These are phyloP conservation scores for Peronosclerospora sorghi DNA, from an alignment of 352 stramenopile species.

Conservation along the genomic window DNA sequence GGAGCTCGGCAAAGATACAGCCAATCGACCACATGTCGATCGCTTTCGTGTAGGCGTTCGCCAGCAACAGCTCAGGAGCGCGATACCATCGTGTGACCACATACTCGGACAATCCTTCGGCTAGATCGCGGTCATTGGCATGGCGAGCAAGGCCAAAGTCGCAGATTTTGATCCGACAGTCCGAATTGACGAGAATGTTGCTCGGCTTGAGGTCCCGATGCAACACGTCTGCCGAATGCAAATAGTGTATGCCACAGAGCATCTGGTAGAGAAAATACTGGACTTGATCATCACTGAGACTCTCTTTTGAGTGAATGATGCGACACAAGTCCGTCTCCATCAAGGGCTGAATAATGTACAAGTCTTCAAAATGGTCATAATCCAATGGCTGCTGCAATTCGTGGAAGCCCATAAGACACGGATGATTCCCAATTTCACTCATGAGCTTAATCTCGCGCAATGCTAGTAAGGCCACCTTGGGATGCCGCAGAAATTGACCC, in stretches of 20 bases:
- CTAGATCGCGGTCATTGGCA: conserved; percentile 65
- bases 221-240: conserved; percentile 92
- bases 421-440: conserved; percentile 67
- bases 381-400: conserved; percentile 73
- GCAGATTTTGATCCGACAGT: conserved; percentile 82
- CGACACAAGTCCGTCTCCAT: conserved; percentile 96
- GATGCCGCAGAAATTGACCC: conserved; percentile 70
- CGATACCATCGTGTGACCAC: conserved; percentile 91
- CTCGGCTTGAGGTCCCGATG: conserved; percentile 96
- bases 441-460: conserved; percentile 85
- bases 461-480: conserved; percentile 74
- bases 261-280: conserved; percentile 96
- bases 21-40: conserved; percentile 96
- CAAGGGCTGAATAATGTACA: conserved; percentile 96
- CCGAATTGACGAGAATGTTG: conserved; percentile 93
- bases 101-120: conserved; percentile 86
- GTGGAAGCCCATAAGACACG: conserved; percentile 73
- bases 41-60: conserved; percentile 75
- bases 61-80: conserved; percentile 73
- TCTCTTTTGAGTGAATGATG: conserved; percentile 81
- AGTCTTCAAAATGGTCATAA: conserved; percentile 89
- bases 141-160: conserved; percentile 84
- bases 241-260: conserved; percentile 90
- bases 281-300: conserved; percentile 89
- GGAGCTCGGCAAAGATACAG: conserved; percentile 99